These are phyloP conservation scores for Lactarius quietus DNA, from an alignment of 768 basidiomycete genomes.

Conservation along the genomic window DNA sequence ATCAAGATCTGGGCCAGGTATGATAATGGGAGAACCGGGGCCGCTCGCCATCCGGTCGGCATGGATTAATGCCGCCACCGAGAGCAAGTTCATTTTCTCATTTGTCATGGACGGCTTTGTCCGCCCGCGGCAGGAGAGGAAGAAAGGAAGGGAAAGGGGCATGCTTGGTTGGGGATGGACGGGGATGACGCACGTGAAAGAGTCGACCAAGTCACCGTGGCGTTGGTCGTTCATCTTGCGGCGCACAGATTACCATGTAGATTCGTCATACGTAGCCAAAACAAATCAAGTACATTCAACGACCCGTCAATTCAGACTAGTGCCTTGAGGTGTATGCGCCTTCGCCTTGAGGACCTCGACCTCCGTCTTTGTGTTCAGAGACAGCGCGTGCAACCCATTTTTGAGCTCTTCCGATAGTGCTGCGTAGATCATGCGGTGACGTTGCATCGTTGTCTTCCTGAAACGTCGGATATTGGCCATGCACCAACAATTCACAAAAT, in stretches of 20 bases:
- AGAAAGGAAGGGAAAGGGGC: constrained; percentile 4
- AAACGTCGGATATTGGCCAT: constrained; percentile 15
- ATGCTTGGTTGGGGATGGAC: constrained; percentile 4
- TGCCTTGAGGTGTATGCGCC: constrained; percentile 24
- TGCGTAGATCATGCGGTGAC: constrained; percentile 76
- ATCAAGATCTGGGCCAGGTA: background rate
- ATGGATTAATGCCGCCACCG: background rate
- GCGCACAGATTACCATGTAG: constrained; percentile 4
- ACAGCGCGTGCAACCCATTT: constrained; percentile 72
- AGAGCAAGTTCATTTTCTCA: constrained; percentile 9
- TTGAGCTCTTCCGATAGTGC: constrained; percentile 68
- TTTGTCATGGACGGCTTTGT: constrained; percentile 9
- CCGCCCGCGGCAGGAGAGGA: constrained; percentile 3
- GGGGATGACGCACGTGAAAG: constrained; percentile 3
- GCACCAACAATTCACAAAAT: constrained; percentile 10
- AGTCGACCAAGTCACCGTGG: constrained; percentile 2
- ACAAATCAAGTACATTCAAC: background rate
- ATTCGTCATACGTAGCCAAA: constrained; percentile 15
- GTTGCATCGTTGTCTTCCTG: constrained; percentile 65
- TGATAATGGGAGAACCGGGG: background rate
- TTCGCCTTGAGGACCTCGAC: constrained; percentile 39
- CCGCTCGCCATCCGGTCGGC: constrained; percentile 12
- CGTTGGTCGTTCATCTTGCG: constrained; percentile 2
- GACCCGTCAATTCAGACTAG: constrained; percentile 11
- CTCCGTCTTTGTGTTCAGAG: constrained; percentile 68